phyloP scores from a whole-genome alignment of 2,329 filamentous ascomycete genomes.

The Camillea tinctor region DNA sequence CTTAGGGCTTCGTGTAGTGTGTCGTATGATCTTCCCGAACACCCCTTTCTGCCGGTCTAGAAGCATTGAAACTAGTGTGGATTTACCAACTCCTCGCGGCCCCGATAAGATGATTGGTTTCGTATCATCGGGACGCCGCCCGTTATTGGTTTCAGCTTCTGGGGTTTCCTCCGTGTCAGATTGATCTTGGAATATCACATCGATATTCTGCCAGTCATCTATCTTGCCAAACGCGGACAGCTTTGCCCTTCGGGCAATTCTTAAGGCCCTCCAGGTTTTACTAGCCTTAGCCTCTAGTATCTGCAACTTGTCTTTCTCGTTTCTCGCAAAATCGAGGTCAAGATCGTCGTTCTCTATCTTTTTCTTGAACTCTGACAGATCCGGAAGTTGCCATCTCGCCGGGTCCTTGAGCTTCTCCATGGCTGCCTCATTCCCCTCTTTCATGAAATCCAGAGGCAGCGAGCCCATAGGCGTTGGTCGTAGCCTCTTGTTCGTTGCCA shows the following conservation, averaged over 20 bases:
- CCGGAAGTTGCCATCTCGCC: slow-evolving; percentile 66
- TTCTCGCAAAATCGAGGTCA: slow-evolving; percentile 78
- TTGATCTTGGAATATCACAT: slow-evolving; percentile 53
- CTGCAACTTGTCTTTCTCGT: slow-evolving; percentile 53
- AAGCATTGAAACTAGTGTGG: slow-evolving; percentile 61
- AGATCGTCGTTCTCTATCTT: slow-evolving; percentile 79
- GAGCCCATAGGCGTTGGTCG: slow-evolving; percentile 69
- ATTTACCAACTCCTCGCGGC: slow-evolving; percentile 60
- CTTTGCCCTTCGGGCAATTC: slow-evolving; percentile 72
- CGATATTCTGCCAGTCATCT: slow-evolving; percentile 74
- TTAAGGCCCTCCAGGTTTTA: slow-evolving; percentile 86
- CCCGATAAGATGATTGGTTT: slow-evolving; percentile 67
- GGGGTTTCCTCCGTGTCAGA: slow-evolving; percentile 32
- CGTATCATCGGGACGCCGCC: slow-evolving; percentile 43
- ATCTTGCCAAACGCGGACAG: slow-evolving; percentile 83
- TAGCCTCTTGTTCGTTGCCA: slow-evolving; percentile 69
- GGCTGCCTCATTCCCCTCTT: slow-evolving; percentile 58
- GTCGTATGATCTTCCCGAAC: slow-evolving; percentile 58
- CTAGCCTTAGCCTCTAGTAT: slow-evolving; percentile 74
- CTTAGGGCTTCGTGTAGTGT: slow-evolving; percentile 51
- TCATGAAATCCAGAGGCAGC: slow-evolving; percentile 75
- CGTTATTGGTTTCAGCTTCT: slow-evolving; percentile 34
- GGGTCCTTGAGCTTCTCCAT: slow-evolving; percentile 69
- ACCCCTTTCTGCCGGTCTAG: slow-evolving; percentile 62
- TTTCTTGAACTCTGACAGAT: slow-evolving; percentile 66